Conservation (phyloP, 1,284 basidiomycete species). For the Porodaedalea pini region DNA sequence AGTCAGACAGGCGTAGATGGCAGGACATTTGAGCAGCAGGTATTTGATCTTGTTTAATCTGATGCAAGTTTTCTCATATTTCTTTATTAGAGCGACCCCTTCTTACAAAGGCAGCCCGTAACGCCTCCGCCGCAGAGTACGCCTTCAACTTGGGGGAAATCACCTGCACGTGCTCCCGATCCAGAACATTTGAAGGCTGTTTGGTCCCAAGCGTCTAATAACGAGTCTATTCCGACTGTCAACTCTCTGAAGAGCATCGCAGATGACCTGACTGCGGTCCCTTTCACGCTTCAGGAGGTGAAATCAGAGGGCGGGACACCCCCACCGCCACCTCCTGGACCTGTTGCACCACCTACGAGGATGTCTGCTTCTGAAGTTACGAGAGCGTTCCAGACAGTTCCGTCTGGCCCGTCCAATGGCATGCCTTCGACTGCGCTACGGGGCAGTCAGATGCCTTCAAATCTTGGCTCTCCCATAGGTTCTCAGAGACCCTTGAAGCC, state of each 20-base stretch:
- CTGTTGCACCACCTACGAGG: slow-evolving; percentile 51
- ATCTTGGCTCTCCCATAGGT: slow-evolving; percentile 30
- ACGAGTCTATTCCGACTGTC: slow-evolving; percentile 55
- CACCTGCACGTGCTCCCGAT: slow-evolving; percentile 65
- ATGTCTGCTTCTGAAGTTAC: slow-evolving; percentile 79
- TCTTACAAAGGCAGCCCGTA: slow-evolving; percentile 7
- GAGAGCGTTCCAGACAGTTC: slow-evolving; percentile 78
- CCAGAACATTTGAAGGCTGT: slow-evolving; percentile 77
- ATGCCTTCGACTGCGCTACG: slow-evolving; percentile 4
- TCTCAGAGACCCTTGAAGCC: slow-evolving; percentile 31
- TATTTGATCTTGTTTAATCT: not conserved
- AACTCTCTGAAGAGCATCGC: slow-evolving; percentile 77
- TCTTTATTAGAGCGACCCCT: slow-evolving; percentile 10
- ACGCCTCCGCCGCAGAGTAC: slow-evolving; percentile 23
- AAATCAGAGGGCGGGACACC: slow-evolving; percentile 79
- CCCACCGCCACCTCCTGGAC: slow-evolving; percentile 45
- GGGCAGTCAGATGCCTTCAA: slow-evolving; percentile 9
- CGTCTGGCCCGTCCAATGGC: slow-evolving; percentile 43
- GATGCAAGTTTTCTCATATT: not conserved
- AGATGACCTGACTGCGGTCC: slow-evolving; percentile 70
- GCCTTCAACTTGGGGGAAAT: slow-evolving; percentile 51
- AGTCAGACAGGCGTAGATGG: not conserved
- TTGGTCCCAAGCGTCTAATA: slow-evolving; percentile 75
- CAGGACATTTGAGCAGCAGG: slow-evolving; percentile 8
- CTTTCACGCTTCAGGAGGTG: slow-evolving; percentile 74